Evolutionary conservation across 768 basidiomycete species (phyloP).

Genomic region (Scleroderma citrinum): DNA sequence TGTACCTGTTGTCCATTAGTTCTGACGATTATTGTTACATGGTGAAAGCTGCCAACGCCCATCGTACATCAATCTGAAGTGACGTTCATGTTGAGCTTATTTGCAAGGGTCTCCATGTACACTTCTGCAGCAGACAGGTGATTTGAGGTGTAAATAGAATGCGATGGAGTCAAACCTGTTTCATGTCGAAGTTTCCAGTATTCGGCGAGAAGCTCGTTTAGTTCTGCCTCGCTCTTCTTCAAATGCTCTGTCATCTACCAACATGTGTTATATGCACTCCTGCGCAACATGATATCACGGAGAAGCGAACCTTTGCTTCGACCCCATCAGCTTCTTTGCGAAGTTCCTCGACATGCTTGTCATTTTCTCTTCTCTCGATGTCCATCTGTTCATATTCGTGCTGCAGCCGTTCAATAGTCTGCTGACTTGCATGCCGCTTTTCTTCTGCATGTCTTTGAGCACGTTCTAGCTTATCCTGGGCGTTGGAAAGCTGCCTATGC

Average conservation of each 20-base stretch:
- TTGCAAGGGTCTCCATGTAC: slow-evolving; percentile 83
- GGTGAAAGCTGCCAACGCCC: slow-evolving; percentile 11
- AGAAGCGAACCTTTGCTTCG: slow-evolving; percentile 50
- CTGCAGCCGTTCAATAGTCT: slow-evolving; percentile 70
- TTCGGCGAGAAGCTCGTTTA: slow-evolving; percentile 76
- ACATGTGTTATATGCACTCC: not conserved
- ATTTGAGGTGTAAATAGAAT: not conserved
- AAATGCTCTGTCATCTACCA: slow-evolving; percentile 73
- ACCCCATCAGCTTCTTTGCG: slow-evolving; percentile 63
- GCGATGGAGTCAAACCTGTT: slow-evolving; percentile 45
- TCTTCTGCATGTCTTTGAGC: slow-evolving; percentile 78
- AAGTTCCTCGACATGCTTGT: slow-evolving; percentile 72
- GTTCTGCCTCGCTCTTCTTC: slow-evolving; percentile 65
- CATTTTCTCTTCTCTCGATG: slow-evolving; percentile 69
- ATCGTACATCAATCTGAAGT: slow-evolving; percentile 19
- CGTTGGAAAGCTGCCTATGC: slow-evolving; percentile 74
- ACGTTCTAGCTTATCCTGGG: slow-evolving; percentile 75
- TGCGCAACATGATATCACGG: not conserved
- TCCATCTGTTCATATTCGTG: slow-evolving; percentile 77
- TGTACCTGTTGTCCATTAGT: too few species aligned
- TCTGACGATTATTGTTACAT: not conserved
- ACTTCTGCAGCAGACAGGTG: slow-evolving; percentile 44
- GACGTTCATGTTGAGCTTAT: slow-evolving; percentile 64
- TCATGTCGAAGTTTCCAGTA: slow-evolving; percentile 79
- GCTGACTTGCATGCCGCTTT: slow-evolving; percentile 64